Evolutionary conservation across 177 flowering plant genomes (phyloP), one percentile per base, ranked within the genome.

Genomic region (Tripterygium wilfordii): DNA sequence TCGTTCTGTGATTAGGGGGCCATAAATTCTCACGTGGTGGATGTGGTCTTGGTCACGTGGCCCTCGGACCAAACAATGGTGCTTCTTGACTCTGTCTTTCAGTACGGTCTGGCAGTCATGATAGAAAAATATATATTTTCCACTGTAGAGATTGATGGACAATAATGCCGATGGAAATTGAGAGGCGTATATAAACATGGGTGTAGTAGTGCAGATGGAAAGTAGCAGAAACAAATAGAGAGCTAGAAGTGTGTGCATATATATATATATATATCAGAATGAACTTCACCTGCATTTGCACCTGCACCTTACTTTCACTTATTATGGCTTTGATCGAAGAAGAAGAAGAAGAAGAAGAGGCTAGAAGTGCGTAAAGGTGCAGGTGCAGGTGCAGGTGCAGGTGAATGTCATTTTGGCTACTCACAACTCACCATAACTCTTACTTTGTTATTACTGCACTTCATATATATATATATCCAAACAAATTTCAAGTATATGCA

Each of bases 271-370:
- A 13, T 4, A 22, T 18, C 1, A 14, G 15, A 1, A n/a, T n/a
- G n/a, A n/a, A n/a, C 48, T 68, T 64, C 56, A 43, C 57, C 69
- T 68, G 73, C 73, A 64, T 68, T 68, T 68, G 63, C 69, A 68
- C 69, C 73, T 68, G 73, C 73, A 68, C 73, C 65, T 68, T 28
- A 15, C 17, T 17, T 49, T 17, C 8, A 10, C 3, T 0, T 4
- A n/a, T 0, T 33, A 3, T 33, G 36, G 36, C 36, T 33, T 33
- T n/a, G 7, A n/a, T 8, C 6, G 22, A 9, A 30, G 14, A 1
- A 20, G 21, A 7, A 29, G 17, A 4, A 17, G 36, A 36, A 10
- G 23, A 8, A 20, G 25, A 12, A 38, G 1, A 10, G 16, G 41
- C 3, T 10, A 12, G 7, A 2, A 9, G 16, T 1, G 8, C 0